Evolutionary conservation across 306 rosid species (phyloP).

Genomic region (Ormosia semicastrata): DNA sequence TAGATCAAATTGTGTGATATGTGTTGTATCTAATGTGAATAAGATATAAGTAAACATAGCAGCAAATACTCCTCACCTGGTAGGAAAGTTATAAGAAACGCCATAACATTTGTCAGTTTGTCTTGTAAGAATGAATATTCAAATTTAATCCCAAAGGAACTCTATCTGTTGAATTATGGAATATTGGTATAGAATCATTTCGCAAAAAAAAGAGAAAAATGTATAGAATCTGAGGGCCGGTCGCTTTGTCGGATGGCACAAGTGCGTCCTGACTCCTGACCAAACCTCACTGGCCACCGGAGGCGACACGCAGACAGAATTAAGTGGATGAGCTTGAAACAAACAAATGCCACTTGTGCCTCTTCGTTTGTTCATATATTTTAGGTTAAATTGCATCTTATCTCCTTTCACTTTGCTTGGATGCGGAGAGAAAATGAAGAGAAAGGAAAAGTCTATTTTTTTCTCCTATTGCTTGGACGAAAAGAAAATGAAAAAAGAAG

Average conservation of each 20-base stretch:
- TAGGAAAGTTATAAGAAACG: conserved; percentile 13
- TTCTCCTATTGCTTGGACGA: too few species aligned
- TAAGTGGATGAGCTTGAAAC: not conserved
- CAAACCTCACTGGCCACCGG: not conserved
- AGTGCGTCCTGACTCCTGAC: not conserved
- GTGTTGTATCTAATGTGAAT: not conserved
- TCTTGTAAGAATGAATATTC: not conserved
- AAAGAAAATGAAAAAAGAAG: too few species aligned
- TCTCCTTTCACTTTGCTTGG: not conserved
- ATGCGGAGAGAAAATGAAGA: too few species aligned
- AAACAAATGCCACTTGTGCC: not conserved
- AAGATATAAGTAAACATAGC: not conserved
- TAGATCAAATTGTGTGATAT: not conserved
- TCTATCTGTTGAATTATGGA: not conserved
- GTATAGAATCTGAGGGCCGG: not conserved
- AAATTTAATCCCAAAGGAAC: not conserved
- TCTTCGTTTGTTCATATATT: not conserved
- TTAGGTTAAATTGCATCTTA: not conserved
- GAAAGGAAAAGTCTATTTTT: too few species aligned
- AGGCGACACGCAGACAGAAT: not conserved
- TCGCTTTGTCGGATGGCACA: conserved; percentile 1
- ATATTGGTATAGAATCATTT: not conserved
- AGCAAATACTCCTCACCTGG: not conserved
- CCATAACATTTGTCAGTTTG: not conserved
- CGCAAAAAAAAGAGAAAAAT: not conserved